Base-by-base conservation (phyloP, 306 rosid genomes). In the Lotus japonicus region DNA sequence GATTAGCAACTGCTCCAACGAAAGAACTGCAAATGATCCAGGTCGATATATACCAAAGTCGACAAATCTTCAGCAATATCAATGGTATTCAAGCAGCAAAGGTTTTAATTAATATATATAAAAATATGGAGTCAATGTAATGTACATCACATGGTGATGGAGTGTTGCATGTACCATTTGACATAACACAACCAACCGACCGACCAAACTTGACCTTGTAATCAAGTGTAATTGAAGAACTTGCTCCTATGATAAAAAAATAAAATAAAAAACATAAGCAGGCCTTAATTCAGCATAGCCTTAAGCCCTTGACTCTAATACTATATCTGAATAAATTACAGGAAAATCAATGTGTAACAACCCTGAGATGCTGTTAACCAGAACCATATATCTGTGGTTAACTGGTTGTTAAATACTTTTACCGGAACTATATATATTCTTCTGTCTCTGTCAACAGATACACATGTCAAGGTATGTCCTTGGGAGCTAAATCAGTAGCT, bases 401-500 rank as follows among this genome's bases (percentile, higher is more conserved):
- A n/a, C n/a, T n/a, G n/a, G n/a, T n/a, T n/a, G n/a, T n/a, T n/a
- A n/a, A n/a, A n/a, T n/a, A n/a, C n/a, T n/a, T n/a, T n/a, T n/a
- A 71, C 16, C 11, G 41, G 11, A 48, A 33, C 52, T 60, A 11
- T 10, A 21, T n/a, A 11, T 18, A n/a, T n/a, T n/a, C n/a, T 45
- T 1, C 2, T 56, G 66, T 65, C 28, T 65, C 43, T 52, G 59
- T 51, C 52, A 38, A 76, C 59, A 14, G 39, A 59, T 52, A 50
- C 16, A 52, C 8, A 35, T 9, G 53, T 82, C 77, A 84, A 9
- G 89, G 84, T 62, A 84, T 80, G 68, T 82, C 86, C 55, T 73
- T 58, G 2, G 76, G 51, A 50, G 44, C 26, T 41, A 62, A 71
- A 18, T 35, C 64, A 58, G 35, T 45, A 48, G 33, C 67, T 68